Base-by-base conservation (phyloP, 192 early-diverging fungal genomes). In the Rhizophagus prolifer region DNA sequence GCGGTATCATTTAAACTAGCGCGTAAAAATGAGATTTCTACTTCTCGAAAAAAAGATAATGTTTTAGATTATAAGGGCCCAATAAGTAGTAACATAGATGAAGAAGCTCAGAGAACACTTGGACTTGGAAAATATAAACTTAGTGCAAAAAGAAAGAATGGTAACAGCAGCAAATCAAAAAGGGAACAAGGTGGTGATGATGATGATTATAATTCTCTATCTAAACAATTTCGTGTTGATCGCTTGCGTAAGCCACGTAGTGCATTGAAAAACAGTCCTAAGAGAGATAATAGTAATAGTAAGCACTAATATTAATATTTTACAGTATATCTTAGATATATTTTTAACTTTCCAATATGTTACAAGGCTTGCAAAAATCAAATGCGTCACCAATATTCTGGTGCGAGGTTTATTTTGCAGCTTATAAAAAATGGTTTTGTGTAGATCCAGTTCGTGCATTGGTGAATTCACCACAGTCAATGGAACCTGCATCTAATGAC, bases 371-470 rank as follows among this genome's bases (percentile, higher is more conserved):
- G 19, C 64, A 66, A 58, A 26, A 58, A 59, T 30, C 41, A 7
- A 63, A 76, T 47, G 2, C 26, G 46, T 81, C 85, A 6, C 88
- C 92, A 21, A 86, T 83, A 30, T 90, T 89, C 47, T 94, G 92
- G 92, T 82, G 83, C 58, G 92, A 94, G 70, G 86, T 91, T 10
- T 92, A 87, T 58, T 84, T 84, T 16, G 70, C 78, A 13, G 64
- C 77, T 5, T 68, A 74, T n/a, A 74, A 84, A 61, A 79, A 81
- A 74, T 94, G 92, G 92, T 75, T 90, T n/a, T 82, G 82, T n/a
- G 80, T 91, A 25, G 90, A 91, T 78, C 88, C 89, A 9, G 81
- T 90, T 10, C 77, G 85, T 21, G 86, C 82, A 9, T 47, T 86
- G 26, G 80, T 90, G 9, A 84, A 89, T 70, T 70, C 86, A 13